Percentiles rank a stretch among this genome's conserved stretches.
These are phyloP conservation scores for Grosmannia huntii DNA, from an alignment of 2,329 filamentous ascomycete genomes.

Conservation along the genomic window DNA sequence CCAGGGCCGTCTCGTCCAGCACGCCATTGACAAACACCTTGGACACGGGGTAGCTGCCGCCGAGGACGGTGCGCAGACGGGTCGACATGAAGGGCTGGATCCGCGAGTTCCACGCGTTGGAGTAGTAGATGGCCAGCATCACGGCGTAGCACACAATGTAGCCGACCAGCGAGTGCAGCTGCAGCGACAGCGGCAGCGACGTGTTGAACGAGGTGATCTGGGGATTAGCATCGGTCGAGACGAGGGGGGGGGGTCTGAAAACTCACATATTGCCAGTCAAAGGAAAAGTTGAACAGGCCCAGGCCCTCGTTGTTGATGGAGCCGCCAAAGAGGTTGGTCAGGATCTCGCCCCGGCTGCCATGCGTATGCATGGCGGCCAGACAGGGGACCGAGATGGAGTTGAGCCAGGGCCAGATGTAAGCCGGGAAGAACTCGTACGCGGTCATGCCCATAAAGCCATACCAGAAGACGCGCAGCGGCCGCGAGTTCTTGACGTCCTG, in stretches of 20 bases:
- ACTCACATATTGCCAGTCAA: constrained; percentile 44
- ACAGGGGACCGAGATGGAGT: constrained; percentile 40
- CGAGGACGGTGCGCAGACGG: constrained; percentile 25
- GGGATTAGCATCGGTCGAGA: no score
- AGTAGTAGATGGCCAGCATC: constrained; percentile 40
- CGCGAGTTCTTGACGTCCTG: constrained; percentile 35
- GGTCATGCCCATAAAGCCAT: constrained; percentile 29
- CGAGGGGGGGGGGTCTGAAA: no score
- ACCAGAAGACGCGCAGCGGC: constrained; percentile 39
- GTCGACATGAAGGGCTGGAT: constrained; percentile 44
- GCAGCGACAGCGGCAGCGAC: constrained; percentile 37
- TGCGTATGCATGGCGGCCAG: constrained; percentile 38
- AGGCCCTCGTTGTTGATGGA: constrained; percentile 38
- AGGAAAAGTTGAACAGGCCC: constrained; percentile 32
- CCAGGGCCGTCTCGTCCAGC: constrained; percentile 28
- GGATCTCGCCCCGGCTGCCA: constrained; percentile 26
- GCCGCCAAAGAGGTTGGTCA: constrained; percentile 39
- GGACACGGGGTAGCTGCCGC: constrained; percentile 25
- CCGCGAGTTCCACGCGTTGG: constrained; percentile 31
- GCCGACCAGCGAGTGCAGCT: constrained; percentile 32
- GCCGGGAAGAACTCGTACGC: constrained; percentile 40
- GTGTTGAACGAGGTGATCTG: constrained; percentile 42
- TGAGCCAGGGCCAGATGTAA: constrained; percentile 43
- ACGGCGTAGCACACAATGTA: constrained; percentile 33
- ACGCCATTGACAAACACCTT: constrained; percentile 27